Evolutionary conservation across 2,329 filamentous ascomycete species (phyloP).

Genomic region (Aureobasidium zeae): DNA sequence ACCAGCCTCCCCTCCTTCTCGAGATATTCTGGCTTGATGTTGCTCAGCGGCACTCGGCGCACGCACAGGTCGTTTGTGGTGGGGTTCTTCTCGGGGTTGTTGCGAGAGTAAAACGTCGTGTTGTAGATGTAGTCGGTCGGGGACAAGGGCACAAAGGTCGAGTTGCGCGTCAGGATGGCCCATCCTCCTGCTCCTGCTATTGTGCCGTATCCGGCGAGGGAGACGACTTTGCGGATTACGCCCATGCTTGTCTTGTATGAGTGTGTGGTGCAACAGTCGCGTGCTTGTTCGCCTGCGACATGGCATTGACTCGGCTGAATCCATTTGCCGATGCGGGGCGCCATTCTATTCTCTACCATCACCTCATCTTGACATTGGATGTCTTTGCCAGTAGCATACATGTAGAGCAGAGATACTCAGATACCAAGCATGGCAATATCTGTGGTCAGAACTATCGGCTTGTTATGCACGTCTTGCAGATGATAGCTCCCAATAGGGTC

Average conservation of each 20-base stretch:
- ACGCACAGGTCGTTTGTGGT: slow-evolving; percentile 56
- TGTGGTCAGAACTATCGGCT: too few relatives aligned
- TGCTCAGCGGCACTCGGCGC: slow-evolving; percentile 51
- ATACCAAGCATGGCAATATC: too few relatives aligned
- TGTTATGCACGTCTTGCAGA: too few relatives aligned
- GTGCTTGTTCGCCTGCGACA: too few relatives aligned
- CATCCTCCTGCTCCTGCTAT: slow-evolving; percentile 43
- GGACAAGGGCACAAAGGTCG: slow-evolving; percentile 50
- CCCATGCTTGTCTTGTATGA: slow-evolving; percentile 22
- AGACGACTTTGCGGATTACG: slow-evolving; percentile 25
- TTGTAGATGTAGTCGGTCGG: slow-evolving; percentile 53
- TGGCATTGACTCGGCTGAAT: too few relatives aligned
- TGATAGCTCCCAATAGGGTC: too few relatives aligned
- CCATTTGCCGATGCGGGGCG: too few relatives aligned
- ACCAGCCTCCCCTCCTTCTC: slow-evolving; percentile 52
- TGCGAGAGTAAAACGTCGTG: slow-evolving; percentile 46
- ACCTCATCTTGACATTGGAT: too few relatives aligned
- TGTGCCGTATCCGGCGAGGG: slow-evolving; percentile 26
- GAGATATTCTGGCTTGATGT: slow-evolving; percentile 57
- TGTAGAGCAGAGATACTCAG: too few relatives aligned
- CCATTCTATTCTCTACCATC: too few relatives aligned
- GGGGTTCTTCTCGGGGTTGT: slow-evolving; percentile 56
- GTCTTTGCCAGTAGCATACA: too few relatives aligned
- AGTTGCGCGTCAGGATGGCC: slow-evolving; percentile 46
- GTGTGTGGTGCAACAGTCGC: too few relatives aligned